Conservation (phyloP, 169 alveolate genomes). For the Eimeria praecox region DNA sequence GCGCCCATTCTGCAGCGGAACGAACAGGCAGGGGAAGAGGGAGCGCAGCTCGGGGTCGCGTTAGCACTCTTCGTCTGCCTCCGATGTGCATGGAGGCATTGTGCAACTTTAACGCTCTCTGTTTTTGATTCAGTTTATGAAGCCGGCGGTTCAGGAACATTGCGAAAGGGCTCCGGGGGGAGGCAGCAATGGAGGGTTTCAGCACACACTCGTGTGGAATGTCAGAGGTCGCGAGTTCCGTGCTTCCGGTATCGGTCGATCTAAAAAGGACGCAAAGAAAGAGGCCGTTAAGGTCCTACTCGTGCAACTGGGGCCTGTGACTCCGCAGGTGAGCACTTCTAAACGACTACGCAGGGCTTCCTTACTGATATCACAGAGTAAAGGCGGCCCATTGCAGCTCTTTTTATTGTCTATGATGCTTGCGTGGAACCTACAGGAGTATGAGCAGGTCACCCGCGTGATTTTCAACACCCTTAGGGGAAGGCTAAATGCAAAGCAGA, state of each 20-base stretch:
- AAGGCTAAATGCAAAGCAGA: conserved; percentile 75
- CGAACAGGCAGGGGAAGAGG: neutral
- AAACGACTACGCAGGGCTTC: neutral
- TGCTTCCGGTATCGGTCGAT: conserved; percentile 70
- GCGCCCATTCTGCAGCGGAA: neutral
- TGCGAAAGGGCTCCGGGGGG: conserved; percentile 49
- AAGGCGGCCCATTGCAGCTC: neutral
- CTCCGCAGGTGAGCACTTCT: conserved; percentile 49
- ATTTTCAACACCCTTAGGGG: conserved; percentile 78
- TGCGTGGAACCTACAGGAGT: conserved; percentile 60
- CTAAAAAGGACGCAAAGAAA: conserved; percentile 80
- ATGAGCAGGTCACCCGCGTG: conserved; percentile 78
- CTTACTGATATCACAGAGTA: neutral
- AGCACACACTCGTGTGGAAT: conserved; percentile 56
- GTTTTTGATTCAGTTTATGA: conserved; percentile 32
- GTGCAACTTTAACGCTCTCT: neutral
- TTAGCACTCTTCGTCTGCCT: neutral
- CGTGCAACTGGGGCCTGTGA: conserved; percentile 72
- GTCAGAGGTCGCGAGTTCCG: conserved; percentile 47
- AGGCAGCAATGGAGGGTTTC: conserved; percentile 66
- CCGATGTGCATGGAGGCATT: neutral
- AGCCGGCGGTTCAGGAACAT: conserved; percentile 65
- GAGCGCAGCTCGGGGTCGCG: neutral
- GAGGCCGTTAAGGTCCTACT: conserved; percentile 75
- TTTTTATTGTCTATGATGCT: neutral